A percentile compares a stretch with the other conserved stretches of the same genome.
phyloP scores from a whole-genome alignment of 1,139 yeast genomes.

The Meyerozyma elateridarum region DNA sequence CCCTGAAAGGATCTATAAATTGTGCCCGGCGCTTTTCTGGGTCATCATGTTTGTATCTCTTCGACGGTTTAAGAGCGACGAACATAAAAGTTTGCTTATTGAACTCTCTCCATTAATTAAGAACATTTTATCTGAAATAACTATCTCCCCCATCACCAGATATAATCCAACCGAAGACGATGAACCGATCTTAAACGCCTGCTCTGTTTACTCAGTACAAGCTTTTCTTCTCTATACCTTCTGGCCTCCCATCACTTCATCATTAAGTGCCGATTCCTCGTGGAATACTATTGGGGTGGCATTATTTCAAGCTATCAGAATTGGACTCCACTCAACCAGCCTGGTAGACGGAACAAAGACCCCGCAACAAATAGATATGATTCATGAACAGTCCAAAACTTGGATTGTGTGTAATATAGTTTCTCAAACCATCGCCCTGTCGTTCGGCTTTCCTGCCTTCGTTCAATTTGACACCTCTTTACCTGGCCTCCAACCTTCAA shows the following conservation, averaged over 20 bases:
- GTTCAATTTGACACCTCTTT: slow-evolving; percentile 78
- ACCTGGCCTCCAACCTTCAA: not conserved
- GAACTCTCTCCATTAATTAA: slow-evolving; percentile 67
- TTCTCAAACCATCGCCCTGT: slow-evolving; percentile 83
- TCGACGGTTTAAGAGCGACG: slow-evolving; percentile 47
- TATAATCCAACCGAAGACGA: slow-evolving; percentile 71
- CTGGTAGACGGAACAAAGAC: slow-evolving; percentile 49
- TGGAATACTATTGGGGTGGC: slow-evolving; percentile 96
- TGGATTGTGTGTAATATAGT: slow-evolving; percentile 94
- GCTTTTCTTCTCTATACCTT: slow-evolving; percentile 82
- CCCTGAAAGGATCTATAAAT: slow-evolving; percentile 70
- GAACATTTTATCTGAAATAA: slow-evolving; percentile 75
- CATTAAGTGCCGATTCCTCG: slow-evolving; percentile 89
- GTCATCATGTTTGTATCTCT: slow-evolving; percentile 82
- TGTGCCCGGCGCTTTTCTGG: slow-evolving; percentile 92
- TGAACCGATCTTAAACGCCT: slow-evolving; percentile 78
- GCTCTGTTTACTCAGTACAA: slow-evolving; percentile 93
- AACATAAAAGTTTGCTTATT: slow-evolving; percentile 37
- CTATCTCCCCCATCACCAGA: slow-evolving; percentile 85
- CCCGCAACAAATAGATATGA: slow-evolving; percentile 35
- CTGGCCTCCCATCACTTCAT: slow-evolving; percentile 96
- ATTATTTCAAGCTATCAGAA: slow-evolving; percentile 82
- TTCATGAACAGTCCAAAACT: slow-evolving; percentile 76
- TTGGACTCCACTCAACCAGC: slow-evolving; percentile 69
- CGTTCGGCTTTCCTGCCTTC: slow-evolving; percentile 92